phyloP scores from a whole-genome alignment of 257 asterid species.

The Cynanchum wilfordii region DNA sequence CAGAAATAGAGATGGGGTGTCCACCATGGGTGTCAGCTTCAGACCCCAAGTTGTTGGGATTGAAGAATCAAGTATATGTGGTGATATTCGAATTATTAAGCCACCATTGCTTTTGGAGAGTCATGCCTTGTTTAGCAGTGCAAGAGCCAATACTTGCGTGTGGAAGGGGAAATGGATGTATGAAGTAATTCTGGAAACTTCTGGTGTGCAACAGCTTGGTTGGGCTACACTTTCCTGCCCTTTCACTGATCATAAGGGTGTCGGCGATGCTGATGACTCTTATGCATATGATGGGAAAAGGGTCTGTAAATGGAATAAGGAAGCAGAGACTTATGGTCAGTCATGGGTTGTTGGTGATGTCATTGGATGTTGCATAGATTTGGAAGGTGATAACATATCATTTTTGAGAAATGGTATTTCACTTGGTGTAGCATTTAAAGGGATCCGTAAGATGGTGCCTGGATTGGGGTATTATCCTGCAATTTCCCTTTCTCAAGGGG shows the following conservation, averaged over 20 bases:
- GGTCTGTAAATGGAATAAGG: conserved; percentile 83
- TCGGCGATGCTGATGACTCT: conserved; percentile 92
- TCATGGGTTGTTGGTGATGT: conserved; percentile 96
- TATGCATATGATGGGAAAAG: conserved; percentile 94
- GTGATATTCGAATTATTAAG: conserved; percentile 66
- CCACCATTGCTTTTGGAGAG: conserved; percentile 76
- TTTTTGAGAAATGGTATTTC: conserved; percentile 81
- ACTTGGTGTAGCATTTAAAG: conserved; percentile 87
- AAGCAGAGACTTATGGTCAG: conserved; percentile 76
- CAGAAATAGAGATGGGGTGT: conserved; percentile 51
- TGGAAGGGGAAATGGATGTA: conserved; percentile 99
- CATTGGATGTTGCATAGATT: conserved; percentile 91
- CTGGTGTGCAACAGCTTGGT: conserved; percentile 90
- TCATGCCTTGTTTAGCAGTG: conserved; percentile 84
- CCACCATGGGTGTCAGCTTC: conserved; percentile 40
- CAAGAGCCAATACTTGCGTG: conserved; percentile 78
- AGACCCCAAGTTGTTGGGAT: conserved; percentile 42
- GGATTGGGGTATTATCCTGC: conserved; percentile 97
- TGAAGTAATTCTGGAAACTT: conserved; percentile 90
- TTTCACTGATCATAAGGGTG: conserved; percentile 84
- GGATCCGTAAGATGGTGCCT: conserved; percentile 89
- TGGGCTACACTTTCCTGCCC: conserved; percentile 92
- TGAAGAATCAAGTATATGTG: conserved; percentile 79
- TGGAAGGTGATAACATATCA: conserved; percentile 65
- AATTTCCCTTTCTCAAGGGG: conserved; percentile 92